Conservation (phyloP, 306 rosid genomes). For the Pachyrhizus erosus region DNA sequence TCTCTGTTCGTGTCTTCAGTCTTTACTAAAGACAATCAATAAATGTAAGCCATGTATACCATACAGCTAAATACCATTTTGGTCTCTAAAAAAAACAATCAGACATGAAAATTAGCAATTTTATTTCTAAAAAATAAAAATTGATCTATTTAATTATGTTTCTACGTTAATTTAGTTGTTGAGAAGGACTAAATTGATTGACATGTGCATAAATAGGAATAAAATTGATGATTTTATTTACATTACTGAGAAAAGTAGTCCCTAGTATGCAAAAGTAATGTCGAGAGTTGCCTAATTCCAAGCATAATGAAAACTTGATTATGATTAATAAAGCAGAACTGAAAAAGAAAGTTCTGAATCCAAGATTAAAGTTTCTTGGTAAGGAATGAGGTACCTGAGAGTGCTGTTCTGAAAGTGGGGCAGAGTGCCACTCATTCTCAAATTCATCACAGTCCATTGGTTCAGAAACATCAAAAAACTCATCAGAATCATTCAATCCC, state of each 20-base stretch:
- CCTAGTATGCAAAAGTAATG: background rate
- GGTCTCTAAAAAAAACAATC: background rate
- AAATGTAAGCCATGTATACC: background rate
- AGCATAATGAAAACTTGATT: background rate
- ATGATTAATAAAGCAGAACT: background rate
- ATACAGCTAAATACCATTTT: background rate
- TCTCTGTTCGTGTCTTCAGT: background rate
- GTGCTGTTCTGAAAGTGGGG: slow-evolving; percentile 46
- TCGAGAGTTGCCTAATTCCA: background rate
- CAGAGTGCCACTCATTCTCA: slow-evolving; percentile 63
- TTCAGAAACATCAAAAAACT: slow-evolving; percentile 87
- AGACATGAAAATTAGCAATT: background rate
- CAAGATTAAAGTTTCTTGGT: background rate
- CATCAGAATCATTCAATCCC: slow-evolving; percentile 74
- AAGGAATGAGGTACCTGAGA: background rate
- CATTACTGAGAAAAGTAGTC: background rate
- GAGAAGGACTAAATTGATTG: background rate
- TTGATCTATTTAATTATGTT: background rate
- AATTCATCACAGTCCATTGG: slow-evolving; percentile 53
- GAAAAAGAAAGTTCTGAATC: background rate
- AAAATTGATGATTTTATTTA: background rate
- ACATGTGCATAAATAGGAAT: background rate
- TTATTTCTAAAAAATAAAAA: background rate
- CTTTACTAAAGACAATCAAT: background rate
- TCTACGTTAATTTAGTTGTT: background rate